Percentiles rank a stretch among this genome's conserved stretches.
These are phyloP conservation scores for Pyrus hybrid DNA, from an alignment of 331 rosid genomes.

Conservation along the genomic window DNA sequence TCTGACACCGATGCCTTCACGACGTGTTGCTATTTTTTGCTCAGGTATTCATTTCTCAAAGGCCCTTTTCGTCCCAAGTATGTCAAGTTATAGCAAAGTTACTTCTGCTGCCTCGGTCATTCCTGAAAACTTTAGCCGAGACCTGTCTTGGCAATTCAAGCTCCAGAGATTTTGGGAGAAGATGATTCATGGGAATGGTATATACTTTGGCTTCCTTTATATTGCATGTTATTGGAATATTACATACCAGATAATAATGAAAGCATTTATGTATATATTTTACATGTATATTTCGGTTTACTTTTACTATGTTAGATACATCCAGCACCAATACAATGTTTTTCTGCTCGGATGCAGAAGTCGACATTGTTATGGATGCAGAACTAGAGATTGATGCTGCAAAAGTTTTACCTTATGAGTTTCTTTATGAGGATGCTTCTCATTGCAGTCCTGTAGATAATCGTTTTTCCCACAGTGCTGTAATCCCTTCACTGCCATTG, in stretches of 20 bases:
- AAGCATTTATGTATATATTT: neutral
- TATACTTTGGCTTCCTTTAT: neutral
- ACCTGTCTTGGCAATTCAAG: slow-evolving; percentile 58
- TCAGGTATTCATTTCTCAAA: slow-evolving; percentile 52
- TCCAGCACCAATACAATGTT: neutral
- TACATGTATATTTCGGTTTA: neutral
- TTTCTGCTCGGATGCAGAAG: slow-evolving; percentile 26
- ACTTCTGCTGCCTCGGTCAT: slow-evolving; percentile 44
- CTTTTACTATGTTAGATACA: neutral
- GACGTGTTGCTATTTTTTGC: slow-evolving; percentile 1
- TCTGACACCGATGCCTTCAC: neutral
- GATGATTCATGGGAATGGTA: slow-evolving; percentile 46
- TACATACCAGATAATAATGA: neutral
- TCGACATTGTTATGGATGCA: slow-evolving; percentile 19
- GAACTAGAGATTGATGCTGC: slow-evolving; percentile 26
- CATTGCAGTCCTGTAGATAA: slow-evolving; percentile 19
- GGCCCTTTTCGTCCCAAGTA: slow-evolving; percentile 67
- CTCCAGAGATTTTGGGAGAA: slow-evolving; percentile 72
- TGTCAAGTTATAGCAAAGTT: slow-evolving; percentile 56
- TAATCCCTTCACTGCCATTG: slow-evolving; percentile 66
- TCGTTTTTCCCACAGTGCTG: slow-evolving; percentile 39
- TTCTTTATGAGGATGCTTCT: slow-evolving; percentile 35
- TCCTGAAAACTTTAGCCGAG: slow-evolving; percentile 30
- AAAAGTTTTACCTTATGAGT: slow-evolving; percentile 28
- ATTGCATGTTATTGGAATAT: neutral